A percentile compares a stretch with the other conserved stretches of the same genome.
These are phyloP conservation scores for Myotisia sp. DNA, from an alignment of 2,329 filamentous ascomycete species.

Conservation along the genomic window DNA sequence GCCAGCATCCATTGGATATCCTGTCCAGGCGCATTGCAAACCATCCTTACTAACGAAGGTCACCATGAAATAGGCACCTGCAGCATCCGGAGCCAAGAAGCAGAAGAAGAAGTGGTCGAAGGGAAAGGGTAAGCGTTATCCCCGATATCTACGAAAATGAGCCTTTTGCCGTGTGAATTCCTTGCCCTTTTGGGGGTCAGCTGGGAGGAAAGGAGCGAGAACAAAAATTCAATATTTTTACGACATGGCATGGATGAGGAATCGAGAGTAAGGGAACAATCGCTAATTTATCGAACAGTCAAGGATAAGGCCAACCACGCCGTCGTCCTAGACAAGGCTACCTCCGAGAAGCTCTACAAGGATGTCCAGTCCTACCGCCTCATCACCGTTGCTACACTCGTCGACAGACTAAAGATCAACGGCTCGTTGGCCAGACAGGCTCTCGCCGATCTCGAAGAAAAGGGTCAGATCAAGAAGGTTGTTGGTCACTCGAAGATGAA, in stretches of 20 bases:
- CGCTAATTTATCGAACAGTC: slow-evolving; percentile 46
- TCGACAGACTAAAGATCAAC: slow-evolving; percentile 99
- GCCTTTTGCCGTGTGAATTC: neutral
- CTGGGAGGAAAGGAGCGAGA: too few species aligned
- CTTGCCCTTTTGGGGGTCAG: slow-evolving; percentile 3
- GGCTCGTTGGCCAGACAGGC: slow-evolving; percentile 85
- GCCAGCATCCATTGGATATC: too few species aligned
- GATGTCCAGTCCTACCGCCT: slow-evolving; percentile 99
- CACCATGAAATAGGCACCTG: slow-evolving; percentile 30
- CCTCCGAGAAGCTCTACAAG: slow-evolving; percentile 97
- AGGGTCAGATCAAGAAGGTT: slow-evolving; percentile 96
- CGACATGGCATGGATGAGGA: neutral
- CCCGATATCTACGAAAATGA: neutral
- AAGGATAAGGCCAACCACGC: slow-evolving; percentile 99
- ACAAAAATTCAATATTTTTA: too few species aligned
- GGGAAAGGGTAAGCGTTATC: slow-evolving; percentile 38
- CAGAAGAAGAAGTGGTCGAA: slow-evolving; percentile 46
- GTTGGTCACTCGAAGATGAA: slow-evolving; percentile 92
- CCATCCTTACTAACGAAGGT: too few species aligned
- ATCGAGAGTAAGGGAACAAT: neutral
- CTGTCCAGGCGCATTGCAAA: neutral
- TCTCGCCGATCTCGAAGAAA: slow-evolving; percentile 87
- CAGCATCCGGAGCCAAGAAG: slow-evolving; percentile 37
- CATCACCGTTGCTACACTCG: slow-evolving; percentile 94
- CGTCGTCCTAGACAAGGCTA: slow-evolving; percentile 96